Evolutionary conservation across 805 yeast genomes (phyloP), one percentile per base, ranked within the genome.

Genomic region (Helenozyma baotianmanensis): DNA sequence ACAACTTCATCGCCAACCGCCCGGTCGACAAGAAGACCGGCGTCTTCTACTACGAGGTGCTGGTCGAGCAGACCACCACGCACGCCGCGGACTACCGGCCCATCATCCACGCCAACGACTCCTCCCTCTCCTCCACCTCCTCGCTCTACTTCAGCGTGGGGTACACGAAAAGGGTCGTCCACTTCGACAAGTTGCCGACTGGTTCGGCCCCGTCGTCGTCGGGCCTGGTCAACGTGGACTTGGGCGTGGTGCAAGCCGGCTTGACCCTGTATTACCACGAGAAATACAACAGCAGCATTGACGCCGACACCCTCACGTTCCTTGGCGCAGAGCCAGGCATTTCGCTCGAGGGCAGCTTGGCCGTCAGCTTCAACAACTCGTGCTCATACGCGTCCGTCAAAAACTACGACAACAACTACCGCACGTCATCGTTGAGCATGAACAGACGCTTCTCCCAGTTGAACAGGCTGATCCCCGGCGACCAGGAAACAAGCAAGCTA

Each of bases 1-100:
- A 44, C 43, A 66, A 66, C 43, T 66, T 67, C 41, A 56, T 67
- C 15, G 42, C 66, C 10, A 63, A 67, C 35, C 56, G 57, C 31
- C 56, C 60, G 4, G 51, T 66, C 5, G 38, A 43, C 12, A 48
- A 60, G 3, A 45, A 58, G 3, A 48, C 58, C 2, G 71, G 72
- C 2, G 39, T 67, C 1, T 67, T 51, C 42, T 67, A 67, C 40
- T 67, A 64, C 40, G 72, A 67, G 38, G 56, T 62, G 4, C 60
- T 56, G 34, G 50, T 65, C 9, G 51, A 45, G 29, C 72, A 67
- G 42, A 53, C 49, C 11, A 48, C 57, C 18, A 54, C 67, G 2
- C 47, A 41, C n/a, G 49, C 60, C 9, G 55, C 68, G 1, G 48
- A 49, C 23, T 49, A 43, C 40, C 51, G 48, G 18, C 63, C 69